Percentiles rank a stretch among this genome's conserved stretches.
Evolutionary conservation across 129 eudicot genomes (phyloP).

Genomic region (Kitagawia praeruptora): DNA sequence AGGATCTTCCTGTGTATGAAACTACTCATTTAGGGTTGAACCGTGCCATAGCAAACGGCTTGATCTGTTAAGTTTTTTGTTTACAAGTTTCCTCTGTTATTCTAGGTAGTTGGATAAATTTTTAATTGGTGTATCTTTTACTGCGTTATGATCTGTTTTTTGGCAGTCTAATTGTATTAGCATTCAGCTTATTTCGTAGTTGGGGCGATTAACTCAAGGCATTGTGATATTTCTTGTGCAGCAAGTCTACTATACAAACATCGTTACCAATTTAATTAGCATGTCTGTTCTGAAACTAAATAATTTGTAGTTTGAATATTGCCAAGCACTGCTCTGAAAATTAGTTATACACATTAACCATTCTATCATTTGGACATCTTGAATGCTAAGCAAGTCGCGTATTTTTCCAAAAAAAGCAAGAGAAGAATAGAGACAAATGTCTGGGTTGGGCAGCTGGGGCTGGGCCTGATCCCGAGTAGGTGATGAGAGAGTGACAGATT

Average conservation of each 20-base stretch:
- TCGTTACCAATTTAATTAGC: no score
- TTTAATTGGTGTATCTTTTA: neutral
- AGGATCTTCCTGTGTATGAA: conserved; percentile 73
- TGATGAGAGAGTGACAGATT: conserved; percentile 19
- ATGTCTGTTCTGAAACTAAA: no score
- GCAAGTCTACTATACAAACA: no score
- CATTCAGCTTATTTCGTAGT: no score
- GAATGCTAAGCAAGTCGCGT: no score
- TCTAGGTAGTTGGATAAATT: neutral
- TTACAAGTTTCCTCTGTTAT: neutral
- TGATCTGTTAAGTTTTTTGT: conserved; percentile 27
- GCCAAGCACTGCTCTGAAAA: no score
- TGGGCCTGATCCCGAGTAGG: conserved; percentile 22
- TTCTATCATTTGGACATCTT: no score
- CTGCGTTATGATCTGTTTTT: neutral
- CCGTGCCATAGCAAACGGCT: conserved; percentile 48
- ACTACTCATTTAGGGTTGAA: conserved; percentile 56
- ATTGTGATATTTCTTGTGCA: no score
- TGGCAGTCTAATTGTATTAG: neutral
- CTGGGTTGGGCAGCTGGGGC: neutral
- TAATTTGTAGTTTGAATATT: no score
- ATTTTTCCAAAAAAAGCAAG: no score
- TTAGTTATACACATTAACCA: no score
- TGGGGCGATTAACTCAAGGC: neutral
- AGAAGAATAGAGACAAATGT: conserved; percentile 25